A percentile compares a stretch with the other conserved stretches of the same genome.
Conservation (phyloP, 148 eudicot species). For the Hydrangea macrophylla region DNA sequence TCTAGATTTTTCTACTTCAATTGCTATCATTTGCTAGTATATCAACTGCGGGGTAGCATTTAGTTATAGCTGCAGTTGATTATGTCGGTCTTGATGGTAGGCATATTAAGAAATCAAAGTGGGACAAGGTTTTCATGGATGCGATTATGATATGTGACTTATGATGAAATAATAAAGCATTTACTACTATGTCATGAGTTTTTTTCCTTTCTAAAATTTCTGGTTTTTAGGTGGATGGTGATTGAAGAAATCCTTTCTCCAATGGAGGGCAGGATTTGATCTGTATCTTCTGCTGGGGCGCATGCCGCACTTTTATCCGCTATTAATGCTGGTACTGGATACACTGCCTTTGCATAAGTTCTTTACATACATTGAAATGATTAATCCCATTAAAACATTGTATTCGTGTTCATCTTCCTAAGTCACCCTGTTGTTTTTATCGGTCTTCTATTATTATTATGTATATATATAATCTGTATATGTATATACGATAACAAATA, state of each 20-base stretch:
- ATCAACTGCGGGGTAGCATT: slow-evolving; percentile 32
- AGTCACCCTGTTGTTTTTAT: no score
- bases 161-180: not conserved
- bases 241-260: slow-evolving; percentile 40
- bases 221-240: slow-evolving; percentile 74
- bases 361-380: not conserved
- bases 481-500: no score
- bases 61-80: slow-evolving; percentile 44
- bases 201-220: not conserved
- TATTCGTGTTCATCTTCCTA: not conserved
- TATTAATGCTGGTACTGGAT: slow-evolving; percentile 81
- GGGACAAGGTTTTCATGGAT: slow-evolving; percentile 74
- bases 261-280: slow-evolving; percentile 58
- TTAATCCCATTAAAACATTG: no score
- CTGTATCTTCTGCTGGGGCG: slow-evolving; percentile 48
- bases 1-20: slow-evolving; percentile 8
- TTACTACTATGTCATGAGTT: not conserved
- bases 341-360: slow-evolving; percentile 87
- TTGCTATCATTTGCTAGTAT: slow-evolving; percentile 38
- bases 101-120: slow-evolving; percentile 88
- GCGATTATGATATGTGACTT: not conserved
- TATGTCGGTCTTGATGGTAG: slow-evolving; percentile 63
- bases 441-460: no score
- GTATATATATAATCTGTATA: no score
- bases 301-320: slow-evolving; percentile 62